Evolutionary conservation across 306 rosid species (phyloP).

Genomic region (Vachellia pachyceras): DNA sequence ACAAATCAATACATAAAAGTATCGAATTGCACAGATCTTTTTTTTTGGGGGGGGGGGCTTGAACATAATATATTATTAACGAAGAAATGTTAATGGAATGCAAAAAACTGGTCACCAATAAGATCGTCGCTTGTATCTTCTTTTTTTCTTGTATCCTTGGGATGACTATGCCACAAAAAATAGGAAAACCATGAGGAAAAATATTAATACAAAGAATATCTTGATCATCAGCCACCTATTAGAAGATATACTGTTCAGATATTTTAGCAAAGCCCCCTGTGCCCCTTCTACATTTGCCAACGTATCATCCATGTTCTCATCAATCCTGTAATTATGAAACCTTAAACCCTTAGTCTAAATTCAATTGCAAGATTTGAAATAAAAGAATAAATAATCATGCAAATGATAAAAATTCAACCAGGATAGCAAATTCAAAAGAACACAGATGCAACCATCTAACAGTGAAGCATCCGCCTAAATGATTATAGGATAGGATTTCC

Average conservation of each 20-base stretch:
- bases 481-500: constrained; percentile 23
- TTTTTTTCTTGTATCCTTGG: constrained; percentile 43
- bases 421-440: constrained; percentile 9
- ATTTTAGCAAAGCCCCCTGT: constrained; percentile 90
- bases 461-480: constrained; percentile 35
- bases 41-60: constrained; percentile 33
- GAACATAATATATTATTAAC: constrained; percentile 39
- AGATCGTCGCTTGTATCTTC: constrained; percentile 40
- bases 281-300: constrained; percentile 95
- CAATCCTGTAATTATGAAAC: constrained; percentile 65
- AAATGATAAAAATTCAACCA: constrained; percentile 28
- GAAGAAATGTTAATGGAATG: constrained; percentile 37
- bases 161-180: constrained; percentile 91
- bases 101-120: constrained; percentile 39
- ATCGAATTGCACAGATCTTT: constrained; percentile 45
- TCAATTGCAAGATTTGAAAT: constrained; percentile 22
- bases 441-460: not conserved
- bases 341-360: constrained; percentile 20
- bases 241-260: constrained; percentile 93
- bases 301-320: constrained; percentile 97
- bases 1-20: constrained; percentile 48
- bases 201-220: constrained; percentile 94
- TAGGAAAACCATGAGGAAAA: constrained; percentile 96
- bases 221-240: constrained; percentile 99
- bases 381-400: constrained; percentile 18